Evolutionary conservation across 192 early-diverging fungal genomes (phyloP), one percentile per base, ranked within the genome.

Genomic region (Backusella tarrabulga): DNA sequence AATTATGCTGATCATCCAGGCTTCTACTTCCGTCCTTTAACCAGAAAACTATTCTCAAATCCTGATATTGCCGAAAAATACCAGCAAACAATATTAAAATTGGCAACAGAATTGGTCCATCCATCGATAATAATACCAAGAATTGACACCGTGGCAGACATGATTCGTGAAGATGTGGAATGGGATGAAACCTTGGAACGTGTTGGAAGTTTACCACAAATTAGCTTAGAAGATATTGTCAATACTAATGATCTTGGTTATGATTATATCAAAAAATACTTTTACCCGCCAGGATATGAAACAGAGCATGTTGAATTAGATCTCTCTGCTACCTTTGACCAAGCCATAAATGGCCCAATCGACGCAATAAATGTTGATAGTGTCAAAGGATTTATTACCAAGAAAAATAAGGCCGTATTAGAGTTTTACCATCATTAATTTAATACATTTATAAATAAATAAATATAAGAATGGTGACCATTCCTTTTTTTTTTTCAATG

Each of bases 1-100:
- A 66, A 74, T 23, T 74, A 74, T 32, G 41, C 73, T 14, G 56
- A 74, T 3, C 56, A 66, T n/a, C 73, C 73, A 42, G 73, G 73
- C 3, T 63, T 74, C 36, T 23, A 12, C 9, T 41, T 38, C 54
- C 73, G 73, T 29, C 73, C 73, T 17, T 41, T 74, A 29, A 74
- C 73, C 2, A 4, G 26, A 7, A 74, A 74, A 26, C 19, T 74
- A 2, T 40, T 74, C 9, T 29, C 35, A 26, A 32, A 41, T 41
- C 52, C 52, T 15, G 34, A 36, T 1, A 63, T 60, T 21, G 14
- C 38, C 36, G 7, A 34, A 19, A 21, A 67, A 21, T 74, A 66
- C n/a, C 21, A 60, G 12, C 15, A 74, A 0, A 26, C 34, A 12
- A 38, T 74, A 14, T 26, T 66, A 29, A 40, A 66, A 4, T 7